Percentiles rank a stretch among this genome's conserved stretches.
phyloP scores from a whole-genome alignment of 176 grass and related monocot genomes.

The Tillandsia leiboldiana region DNA sequence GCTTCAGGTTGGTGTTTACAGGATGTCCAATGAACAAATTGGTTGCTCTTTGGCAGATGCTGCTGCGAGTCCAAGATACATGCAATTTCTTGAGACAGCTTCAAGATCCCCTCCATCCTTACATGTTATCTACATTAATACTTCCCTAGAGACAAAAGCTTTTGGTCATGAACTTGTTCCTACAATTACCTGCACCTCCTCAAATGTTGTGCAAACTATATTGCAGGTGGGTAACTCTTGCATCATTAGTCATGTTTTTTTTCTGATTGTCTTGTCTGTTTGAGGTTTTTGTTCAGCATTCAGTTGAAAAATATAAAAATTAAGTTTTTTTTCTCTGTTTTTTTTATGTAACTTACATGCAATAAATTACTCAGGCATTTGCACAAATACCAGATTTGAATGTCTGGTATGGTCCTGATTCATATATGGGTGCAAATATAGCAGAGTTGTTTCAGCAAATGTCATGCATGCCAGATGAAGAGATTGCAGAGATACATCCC shows the following conservation, averaged over 20 bases:
- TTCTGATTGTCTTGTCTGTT: not conserved
- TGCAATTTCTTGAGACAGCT: conserved; percentile 58
- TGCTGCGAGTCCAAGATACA: conserved; percentile 77
- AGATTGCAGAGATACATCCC: conserved; percentile 81
- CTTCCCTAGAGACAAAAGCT: conserved; percentile 93
- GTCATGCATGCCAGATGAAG: conserved; percentile 75
- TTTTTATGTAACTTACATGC: conserved; percentile 4
- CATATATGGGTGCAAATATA: conserved; percentile 99
- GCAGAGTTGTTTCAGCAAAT: conserved; percentile 84
- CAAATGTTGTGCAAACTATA: conserved; percentile 95
- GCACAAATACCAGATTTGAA: conserved; percentile 70
- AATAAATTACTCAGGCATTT: conserved; percentile 57
- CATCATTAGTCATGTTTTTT: not conserved
- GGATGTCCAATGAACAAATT: conserved; percentile 91
- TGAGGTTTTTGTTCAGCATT: not conserved
- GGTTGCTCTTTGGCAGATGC: conserved; percentile 95
- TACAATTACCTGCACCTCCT: conserved; percentile 95
- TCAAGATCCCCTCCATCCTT: conserved; percentile 64
- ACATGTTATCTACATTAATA: conserved; percentile 99
- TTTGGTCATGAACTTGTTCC: conserved; percentile 86
- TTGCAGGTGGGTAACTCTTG: conserved; percentile 54
- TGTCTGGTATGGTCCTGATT: conserved; percentile 98
- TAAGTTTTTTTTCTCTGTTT: not conserved
- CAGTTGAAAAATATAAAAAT: not conserved
- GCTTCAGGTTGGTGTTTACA: conserved; percentile 84